Conservation (phyloP, 306 rosid genomes). For the Corylus americana region DNA sequence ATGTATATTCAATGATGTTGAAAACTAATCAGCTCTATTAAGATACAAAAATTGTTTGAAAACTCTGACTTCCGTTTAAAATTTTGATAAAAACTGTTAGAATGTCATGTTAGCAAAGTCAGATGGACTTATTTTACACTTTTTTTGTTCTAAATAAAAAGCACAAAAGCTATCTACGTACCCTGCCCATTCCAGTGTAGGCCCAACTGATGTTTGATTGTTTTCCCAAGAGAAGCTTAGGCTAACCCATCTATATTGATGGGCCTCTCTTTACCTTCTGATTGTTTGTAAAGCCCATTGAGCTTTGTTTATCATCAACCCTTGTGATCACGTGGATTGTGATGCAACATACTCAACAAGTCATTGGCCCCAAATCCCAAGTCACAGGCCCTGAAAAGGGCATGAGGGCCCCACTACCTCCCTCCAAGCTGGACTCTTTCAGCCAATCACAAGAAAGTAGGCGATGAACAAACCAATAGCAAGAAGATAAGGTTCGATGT, state of each 20-base stretch:
- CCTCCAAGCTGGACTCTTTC: constrained; percentile 22
- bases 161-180: no score
- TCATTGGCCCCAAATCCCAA: constrained; percentile 17
- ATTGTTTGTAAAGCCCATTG: neutral
- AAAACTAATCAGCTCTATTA: no score
- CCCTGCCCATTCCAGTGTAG: no score
- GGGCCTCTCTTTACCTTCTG: neutral
- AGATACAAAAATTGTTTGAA: no score
- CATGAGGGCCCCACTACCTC: neutral
- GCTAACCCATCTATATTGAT: neutral
- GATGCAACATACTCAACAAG: neutral
- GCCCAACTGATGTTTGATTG: neutral
- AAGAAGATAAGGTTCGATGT: constrained; percentile 41
- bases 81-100: no score
- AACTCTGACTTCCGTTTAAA: no score
- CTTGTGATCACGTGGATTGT: constrained; percentile 15
- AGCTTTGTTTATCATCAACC: neutral
- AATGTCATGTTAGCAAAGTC: no score
- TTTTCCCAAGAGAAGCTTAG: neutral
- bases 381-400: neutral
- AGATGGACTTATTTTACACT: no score
- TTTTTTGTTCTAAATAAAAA: no score
- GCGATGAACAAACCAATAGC: constrained; percentile 30
- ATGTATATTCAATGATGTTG: no score
- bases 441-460: constrained; percentile 13